Base-by-base conservation (phyloP, 225 moss, liverwort and hornwort species). In the Thuidium tamariscinum region DNA sequence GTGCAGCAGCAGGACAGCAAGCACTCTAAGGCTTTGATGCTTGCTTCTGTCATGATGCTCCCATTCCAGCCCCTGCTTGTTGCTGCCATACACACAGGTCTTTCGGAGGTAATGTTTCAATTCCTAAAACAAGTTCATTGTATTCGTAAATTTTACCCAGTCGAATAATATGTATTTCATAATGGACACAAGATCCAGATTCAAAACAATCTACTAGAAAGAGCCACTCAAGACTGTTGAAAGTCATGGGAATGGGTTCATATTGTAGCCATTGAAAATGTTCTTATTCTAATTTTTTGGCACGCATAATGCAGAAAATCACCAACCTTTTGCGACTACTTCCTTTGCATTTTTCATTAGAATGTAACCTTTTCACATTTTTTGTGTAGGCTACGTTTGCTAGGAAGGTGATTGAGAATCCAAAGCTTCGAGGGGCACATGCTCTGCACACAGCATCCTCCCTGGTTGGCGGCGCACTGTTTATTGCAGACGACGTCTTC, bases 11-110 rank as follows among this genome's bases (percentile, higher is more conserved):
- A 94, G 54, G 91, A 96, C 63, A 77, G 80, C 69, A 85, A 83
- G 59, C 89, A 89, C 51, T 85, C 94, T 5, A 96, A 81, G 90
- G 93, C 90, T 72, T 89, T 97, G 82, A 90, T 93, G 90, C 76
- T 96, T 85, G 94, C 96, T 49, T 99, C 98, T 36, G 84, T 92
- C 52, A 63, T 92, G 83, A 85, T 95, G 71, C 92, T 99, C 46
- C 98, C 98, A 64, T 82, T 97, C 78, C 97, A 97, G 87, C 98
- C 98, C 74, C 89, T 95, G 85, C 76, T 97, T 79, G 97, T 99
- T 66, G 88, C 97, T 74, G 90, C 91, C 73, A 26, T 99, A 59
- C 98, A 99, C 81, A 90, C 95, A 75, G 92, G 94, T 57, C 84
- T 99, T 83, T 88, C 92, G 61, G 97, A 99, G 98, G 98, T 96